Base-by-base conservation (phyloP, 2,329 filamentous ascomycete species). In the Penicillium sp. region DNA sequence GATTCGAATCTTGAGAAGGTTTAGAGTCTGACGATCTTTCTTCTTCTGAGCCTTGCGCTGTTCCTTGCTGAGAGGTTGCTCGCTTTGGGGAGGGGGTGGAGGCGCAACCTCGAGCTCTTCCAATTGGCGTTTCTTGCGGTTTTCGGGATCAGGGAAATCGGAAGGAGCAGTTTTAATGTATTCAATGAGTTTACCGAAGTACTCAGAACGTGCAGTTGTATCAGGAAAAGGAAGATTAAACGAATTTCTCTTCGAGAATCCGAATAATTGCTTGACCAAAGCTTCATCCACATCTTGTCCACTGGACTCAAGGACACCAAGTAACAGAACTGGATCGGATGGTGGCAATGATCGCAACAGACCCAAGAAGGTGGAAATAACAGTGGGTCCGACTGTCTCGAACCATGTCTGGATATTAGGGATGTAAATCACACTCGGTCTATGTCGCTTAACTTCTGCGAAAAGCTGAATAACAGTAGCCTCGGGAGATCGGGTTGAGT, bases 371-470 rank as follows among this genome's bases (percentile, higher is more conserved):
- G 91, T 95, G 33, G 88, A 87, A 54, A 96, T 85, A 4, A 85
- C 84, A 14, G 81, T 71, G 13, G 78, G 77, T 3, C 88, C 85
- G 39, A 91, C 78, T 0, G 90, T 87, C 13, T 84, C 77, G 70
- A 91, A 93, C 95, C 95, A 99, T 8, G 88, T 84, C 64, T 96
- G 90, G 49, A 98, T 85, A 64, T 92, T 89, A 2, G 95, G 93
- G 44, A 99, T 90, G 74, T 93, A 98, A 51, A 99, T 95, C 37
- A 98, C 91, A 71, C 92, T 96, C 0, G 95, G 95, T 73, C 96
- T 97, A 72, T 97, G 92, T 37, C 93, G 87, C 73, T 93, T 91
- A 37, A 96, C 90, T 77, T 98, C 95, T 1, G 90, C 87, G 70
- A 99, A 98, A 8, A 96, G 82, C 63, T 93, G 88, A 13, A 96